These are phyloP conservation scores for Bipolaris cookei DNA, from an alignment of 2,329 filamentous ascomycete species.

Conservation along the genomic window DNA sequence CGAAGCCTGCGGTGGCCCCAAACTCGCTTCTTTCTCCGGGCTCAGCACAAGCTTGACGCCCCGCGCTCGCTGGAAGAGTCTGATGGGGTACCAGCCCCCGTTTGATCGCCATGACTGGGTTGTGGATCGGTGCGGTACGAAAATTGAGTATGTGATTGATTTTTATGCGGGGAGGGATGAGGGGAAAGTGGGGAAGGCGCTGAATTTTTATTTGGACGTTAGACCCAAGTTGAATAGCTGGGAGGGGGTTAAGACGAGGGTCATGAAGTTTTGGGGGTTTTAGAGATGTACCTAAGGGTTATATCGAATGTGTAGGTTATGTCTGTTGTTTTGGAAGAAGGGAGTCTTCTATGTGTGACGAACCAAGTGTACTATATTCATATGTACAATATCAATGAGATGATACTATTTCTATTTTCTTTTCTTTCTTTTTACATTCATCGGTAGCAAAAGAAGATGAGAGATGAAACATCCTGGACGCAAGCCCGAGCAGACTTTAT, in stretches of 20 bases:
- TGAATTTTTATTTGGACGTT: slow-evolving; percentile 71
- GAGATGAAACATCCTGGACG: too few species aligned
- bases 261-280: slow-evolving; percentile 55
- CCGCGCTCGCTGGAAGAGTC: slow-evolving; percentile 78
- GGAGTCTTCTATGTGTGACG: neutral
- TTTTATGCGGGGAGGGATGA: slow-evolving; percentile 81
- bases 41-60: slow-evolving; percentile 71
- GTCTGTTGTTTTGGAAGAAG: neutral
- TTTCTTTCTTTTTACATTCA: too few species aligned
- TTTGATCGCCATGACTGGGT: slow-evolving; percentile 99
- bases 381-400: neutral
- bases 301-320: neutral
- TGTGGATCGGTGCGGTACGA: slow-evolving; percentile 84
- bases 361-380: neutral
- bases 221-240: slow-evolving; percentile 68
- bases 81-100: slow-evolving; percentile 86
- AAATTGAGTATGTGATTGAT: slow-evolving; percentile 95
- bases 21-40: slow-evolving; percentile 83
- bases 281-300: slow-evolving; percentile 25
- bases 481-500: too few species aligned
- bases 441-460: neutral
- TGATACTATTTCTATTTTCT: neutral
- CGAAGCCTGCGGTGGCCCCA: slow-evolving; percentile 76
- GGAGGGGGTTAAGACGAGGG: slow-evolving; percentile 66
- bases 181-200: slow-evolving; percentile 51